Evolutionary conservation across 202 grass and related monocot species (phyloP).

Genomic region (Eragrostis tef): DNA sequence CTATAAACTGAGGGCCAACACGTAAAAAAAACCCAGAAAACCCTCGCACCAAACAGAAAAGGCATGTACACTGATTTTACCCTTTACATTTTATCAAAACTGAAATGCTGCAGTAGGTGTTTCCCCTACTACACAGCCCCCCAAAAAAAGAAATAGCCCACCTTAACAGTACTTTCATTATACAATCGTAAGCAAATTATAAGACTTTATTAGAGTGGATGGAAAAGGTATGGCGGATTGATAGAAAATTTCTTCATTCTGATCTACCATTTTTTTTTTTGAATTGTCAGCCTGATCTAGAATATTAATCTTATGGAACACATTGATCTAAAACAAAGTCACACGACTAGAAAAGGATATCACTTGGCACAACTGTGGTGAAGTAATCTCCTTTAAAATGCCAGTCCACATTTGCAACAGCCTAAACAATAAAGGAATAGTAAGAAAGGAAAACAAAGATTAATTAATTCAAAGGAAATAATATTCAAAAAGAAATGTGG

Average conservation of each 20-base stretch:
- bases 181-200: background rate
- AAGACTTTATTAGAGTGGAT: background rate
- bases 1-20: background rate
- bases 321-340: constrained; percentile 28
- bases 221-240: background rate
- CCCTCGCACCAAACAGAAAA: background rate
- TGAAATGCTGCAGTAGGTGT: background rate
- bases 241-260: background rate
- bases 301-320: constrained; percentile 32
- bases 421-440: constrained; percentile 56
- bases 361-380: constrained; percentile 87
- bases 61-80: background rate
- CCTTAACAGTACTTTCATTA: background rate
- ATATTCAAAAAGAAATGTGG: constrained; percentile 15
- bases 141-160: background rate
- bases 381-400: constrained; percentile 99
- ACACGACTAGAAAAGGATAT: constrained; percentile 71
- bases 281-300: background rate
- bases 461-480: constrained; percentile 26
- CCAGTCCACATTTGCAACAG: constrained; percentile 89
- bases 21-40: background rate
- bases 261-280: background rate
- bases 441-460: constrained; percentile 31
- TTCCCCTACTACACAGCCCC: background rate
- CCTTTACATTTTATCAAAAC: background rate